Conservation (phyloP, 345 rosid genomes). For the Mangifera indica region DNA sequence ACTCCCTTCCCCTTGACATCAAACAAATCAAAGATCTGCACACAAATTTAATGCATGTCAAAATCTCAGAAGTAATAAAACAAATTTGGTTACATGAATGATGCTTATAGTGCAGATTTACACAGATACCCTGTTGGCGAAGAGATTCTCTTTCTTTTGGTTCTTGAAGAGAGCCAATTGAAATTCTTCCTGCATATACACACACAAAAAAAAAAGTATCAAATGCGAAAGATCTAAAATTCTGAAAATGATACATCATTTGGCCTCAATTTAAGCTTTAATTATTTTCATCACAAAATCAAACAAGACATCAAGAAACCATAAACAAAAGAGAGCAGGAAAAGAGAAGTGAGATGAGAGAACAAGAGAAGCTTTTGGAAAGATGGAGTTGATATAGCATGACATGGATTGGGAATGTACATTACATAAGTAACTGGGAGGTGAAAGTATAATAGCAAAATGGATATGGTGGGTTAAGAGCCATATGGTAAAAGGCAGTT, state of each 20-base stretch:
- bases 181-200: slow-evolving; percentile 86
- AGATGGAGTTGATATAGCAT: no score
- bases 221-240: not conserved
- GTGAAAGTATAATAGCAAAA: no score
- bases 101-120: not conserved
- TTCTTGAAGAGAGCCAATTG: slow-evolving; percentile 90
- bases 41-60: not conserved
- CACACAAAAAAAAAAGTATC: not conserved
- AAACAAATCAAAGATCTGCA: slow-evolving; percentile 93
- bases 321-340: no score
- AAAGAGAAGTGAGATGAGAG: no score
- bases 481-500: no score
- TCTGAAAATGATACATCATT: not conserved
- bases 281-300: no score
- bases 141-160: slow-evolving; percentile 85
- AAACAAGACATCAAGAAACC: no score
- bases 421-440: no score
- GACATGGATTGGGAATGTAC: no score
- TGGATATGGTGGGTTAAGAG: no score
- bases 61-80: slow-evolving; percentile 1
- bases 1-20: slow-evolving; percentile 89
- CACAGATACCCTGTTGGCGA: slow-evolving; percentile 78
- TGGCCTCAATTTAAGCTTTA: no score
- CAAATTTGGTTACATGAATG: not conserved
- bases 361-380: no score